A percentile compares a stretch with the other conserved stretches of the same genome.
phyloP scores from a whole-genome alignment of 108 stramenopile species.

The Schizochytrium sp. region DNA sequence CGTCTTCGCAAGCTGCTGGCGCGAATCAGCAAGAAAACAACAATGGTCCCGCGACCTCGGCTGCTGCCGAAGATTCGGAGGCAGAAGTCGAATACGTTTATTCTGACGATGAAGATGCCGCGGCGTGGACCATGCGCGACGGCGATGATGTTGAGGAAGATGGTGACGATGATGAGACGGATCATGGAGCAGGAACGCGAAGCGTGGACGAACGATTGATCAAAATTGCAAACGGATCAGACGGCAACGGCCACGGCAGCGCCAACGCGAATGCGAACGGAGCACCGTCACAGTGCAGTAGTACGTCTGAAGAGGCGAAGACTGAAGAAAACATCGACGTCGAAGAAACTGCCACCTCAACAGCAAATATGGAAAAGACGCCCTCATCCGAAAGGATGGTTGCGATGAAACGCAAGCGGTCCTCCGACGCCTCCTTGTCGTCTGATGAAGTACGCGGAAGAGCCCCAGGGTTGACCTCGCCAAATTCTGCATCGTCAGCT shows the following conservation, averaged over 20 bases:
- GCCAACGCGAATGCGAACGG: neutral
- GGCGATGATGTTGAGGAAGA: neutral
- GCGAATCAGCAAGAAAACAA: neutral
- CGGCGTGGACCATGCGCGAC: neutral
- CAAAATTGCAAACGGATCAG: no score
- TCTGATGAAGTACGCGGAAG: no score
- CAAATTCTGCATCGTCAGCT: no score
- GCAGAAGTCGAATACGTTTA: neutral
- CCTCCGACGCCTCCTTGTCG: no score
- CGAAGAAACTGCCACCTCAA: neutral
- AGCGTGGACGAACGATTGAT: neutral
- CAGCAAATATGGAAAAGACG: neutral
- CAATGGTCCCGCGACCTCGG: neutral
- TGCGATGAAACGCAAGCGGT: neutral
- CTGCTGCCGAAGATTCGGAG: neutral
- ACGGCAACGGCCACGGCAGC: no score
- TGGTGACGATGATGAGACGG: neutral
- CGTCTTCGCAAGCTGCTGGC: no score
- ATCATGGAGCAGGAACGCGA: neutral
- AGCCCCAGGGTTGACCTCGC: no score
- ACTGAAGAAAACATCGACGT: no score
- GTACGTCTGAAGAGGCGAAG: neutral
- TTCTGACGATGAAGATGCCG: neutral
- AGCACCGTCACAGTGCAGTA: neutral
- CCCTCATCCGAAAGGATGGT: neutral